Conservation (phyloP, 2,329 filamentous ascomycete genomes). For the Penicillium glabrum region DNA sequence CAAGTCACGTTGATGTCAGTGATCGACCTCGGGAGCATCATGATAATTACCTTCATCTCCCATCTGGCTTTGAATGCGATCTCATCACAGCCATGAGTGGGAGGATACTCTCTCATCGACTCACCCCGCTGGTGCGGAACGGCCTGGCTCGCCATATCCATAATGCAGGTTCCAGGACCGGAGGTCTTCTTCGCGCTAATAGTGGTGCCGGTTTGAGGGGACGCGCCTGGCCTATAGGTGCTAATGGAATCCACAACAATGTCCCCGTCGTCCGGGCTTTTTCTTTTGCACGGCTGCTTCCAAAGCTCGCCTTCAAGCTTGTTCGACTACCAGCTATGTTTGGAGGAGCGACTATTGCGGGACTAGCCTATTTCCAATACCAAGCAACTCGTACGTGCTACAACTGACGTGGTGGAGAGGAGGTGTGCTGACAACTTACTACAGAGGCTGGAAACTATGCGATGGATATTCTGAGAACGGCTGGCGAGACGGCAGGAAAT, state of each 20-base stretch:
- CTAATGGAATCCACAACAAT: slow-evolving; percentile 77
- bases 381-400: slow-evolving; percentile 76
- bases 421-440: slow-evolving; percentile 9
- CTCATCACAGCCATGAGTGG: slow-evolving; percentile 59
- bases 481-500: slow-evolving; percentile 68
- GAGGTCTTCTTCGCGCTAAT: slow-evolving; percentile 68
- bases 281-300: slow-evolving; percentile 69
- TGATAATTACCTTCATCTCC: slow-evolving; percentile 6
- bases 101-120: slow-evolving; percentile 73
- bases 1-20: slow-evolving; percentile 36
- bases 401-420: neutral
- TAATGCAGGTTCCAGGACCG: slow-evolving; percentile 59
- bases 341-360: slow-evolving; percentile 82
- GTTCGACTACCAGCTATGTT: slow-evolving; percentile 85
- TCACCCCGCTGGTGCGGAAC: slow-evolving; percentile 66
- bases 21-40: slow-evolving; percentile 6
- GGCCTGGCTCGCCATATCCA: slow-evolving; percentile 64
- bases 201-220: slow-evolving; percentile 60
- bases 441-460: slow-evolving; percentile 74
- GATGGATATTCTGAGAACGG: slow-evolving; percentile 71
- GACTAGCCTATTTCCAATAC: slow-evolving; percentile 90
- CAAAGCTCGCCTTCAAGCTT: slow-evolving; percentile 88
- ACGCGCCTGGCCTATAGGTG: slow-evolving; percentile 73
- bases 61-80: slow-evolving; percentile 36
- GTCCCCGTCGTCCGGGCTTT: slow-evolving; percentile 63